A percentile compares a stretch with the other conserved stretches of the same genome.
Conservation (phyloP, 305 asterid genomes). For the Solanum hybrid region DNA sequence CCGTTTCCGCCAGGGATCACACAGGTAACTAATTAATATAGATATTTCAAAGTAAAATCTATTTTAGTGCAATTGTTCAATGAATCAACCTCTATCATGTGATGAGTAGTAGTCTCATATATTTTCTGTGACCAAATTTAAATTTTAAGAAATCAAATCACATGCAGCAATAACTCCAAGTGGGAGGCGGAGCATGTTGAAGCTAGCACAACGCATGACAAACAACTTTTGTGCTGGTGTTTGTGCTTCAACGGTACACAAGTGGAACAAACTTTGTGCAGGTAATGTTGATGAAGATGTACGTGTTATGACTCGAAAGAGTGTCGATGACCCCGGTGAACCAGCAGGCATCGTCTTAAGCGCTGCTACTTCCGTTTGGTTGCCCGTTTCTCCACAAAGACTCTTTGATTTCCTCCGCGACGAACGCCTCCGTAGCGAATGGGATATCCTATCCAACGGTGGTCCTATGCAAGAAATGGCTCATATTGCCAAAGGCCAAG, state of each 20-base stretch:
- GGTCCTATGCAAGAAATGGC: conserved; percentile 98
- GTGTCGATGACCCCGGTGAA: conserved; percentile 85
- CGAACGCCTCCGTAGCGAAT: conserved; percentile 72
- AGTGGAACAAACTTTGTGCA: conserved; percentile 71
- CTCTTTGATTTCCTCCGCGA: conserved; percentile 81
- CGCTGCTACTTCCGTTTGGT: conserved; percentile 94
- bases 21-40: conserved; percentile 23
- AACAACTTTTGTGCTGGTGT: conserved; percentile 88
- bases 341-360: conserved; percentile 81
- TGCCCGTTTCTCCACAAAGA: conserved; percentile 68
- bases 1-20: conserved; percentile 40
- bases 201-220: conserved; percentile 94
- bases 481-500: conserved; percentile 88
- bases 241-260: conserved; percentile 74
- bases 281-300: conserved; percentile 83
- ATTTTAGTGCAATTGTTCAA: neutral
- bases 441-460: conserved; percentile 90
- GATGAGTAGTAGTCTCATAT: neutral
- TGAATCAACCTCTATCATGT: conserved; percentile 9
- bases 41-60: neutral
- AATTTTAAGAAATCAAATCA: neutral
- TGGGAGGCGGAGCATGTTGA: conserved; percentile 87
- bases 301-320: conserved; percentile 82
- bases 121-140: neutral
- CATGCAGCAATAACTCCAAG: conserved; percentile 57